Evolutionary conservation across 257 asterid genomes (phyloP).

Genomic region (Solanum corneliomulleri): DNA sequence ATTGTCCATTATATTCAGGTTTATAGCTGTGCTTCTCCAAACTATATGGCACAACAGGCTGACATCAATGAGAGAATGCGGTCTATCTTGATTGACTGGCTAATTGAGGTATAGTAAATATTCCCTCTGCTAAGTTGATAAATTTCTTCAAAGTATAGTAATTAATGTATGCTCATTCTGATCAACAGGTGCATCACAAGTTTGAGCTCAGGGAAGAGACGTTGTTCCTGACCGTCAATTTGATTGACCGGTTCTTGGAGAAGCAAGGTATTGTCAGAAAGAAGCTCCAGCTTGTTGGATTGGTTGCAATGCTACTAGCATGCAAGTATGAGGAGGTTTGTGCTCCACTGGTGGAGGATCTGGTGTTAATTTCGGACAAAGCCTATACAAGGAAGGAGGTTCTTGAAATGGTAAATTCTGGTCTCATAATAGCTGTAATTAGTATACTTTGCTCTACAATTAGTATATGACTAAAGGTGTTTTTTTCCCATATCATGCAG

Average conservation of each 20-base stretch:
- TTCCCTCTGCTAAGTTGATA: not conserved
- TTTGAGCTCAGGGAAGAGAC: slow-evolving; percentile 86
- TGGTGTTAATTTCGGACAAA: slow-evolving; percentile 77
- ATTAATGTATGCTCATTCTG: not conserved
- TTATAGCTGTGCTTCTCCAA: slow-evolving; percentile 66
- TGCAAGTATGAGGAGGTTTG: slow-evolving; percentile 93
- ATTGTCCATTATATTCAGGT: slow-evolving; percentile 22
- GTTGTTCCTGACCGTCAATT: slow-evolving; percentile 59
- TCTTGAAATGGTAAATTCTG: slow-evolving; percentile 59
- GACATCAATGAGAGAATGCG: slow-evolving; percentile 89
- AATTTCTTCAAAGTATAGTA: not conserved
- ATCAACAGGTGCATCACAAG: slow-evolving; percentile 83
- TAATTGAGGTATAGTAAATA: slow-evolving; percentile 47
- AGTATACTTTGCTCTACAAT: not conserved
- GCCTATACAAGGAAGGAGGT: slow-evolving; percentile 77
- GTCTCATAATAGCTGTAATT: not conserved
- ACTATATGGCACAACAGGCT: slow-evolving; percentile 62
- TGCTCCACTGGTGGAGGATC: slow-evolving; percentile 80
- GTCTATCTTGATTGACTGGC: slow-evolving; percentile 88
- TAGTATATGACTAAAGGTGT: not conserved
- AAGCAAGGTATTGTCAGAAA: slow-evolving; percentile 68
- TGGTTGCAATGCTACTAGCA: slow-evolving; percentile 85
- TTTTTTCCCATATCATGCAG: slow-evolving; percentile 10
- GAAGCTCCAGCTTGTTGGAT: slow-evolving; percentile 86
- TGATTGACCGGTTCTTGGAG: slow-evolving; percentile 74